phyloP scores from a whole-genome alignment of 768 basidiomycete genomes.

The Lentinula lateritia region DNA sequence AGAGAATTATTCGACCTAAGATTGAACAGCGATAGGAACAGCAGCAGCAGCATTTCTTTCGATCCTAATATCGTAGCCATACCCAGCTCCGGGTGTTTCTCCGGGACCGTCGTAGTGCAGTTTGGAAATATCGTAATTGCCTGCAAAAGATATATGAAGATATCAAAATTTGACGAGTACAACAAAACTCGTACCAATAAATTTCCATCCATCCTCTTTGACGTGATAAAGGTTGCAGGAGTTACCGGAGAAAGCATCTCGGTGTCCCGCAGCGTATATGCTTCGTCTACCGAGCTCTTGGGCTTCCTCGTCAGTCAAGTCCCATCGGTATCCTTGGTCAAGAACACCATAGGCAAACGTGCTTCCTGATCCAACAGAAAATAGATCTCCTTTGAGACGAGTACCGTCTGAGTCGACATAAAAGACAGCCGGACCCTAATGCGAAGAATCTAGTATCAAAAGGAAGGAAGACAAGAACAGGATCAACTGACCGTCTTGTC shows the following conservation, averaged over 20 bases:
- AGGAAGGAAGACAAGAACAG: too few relatives aligned
- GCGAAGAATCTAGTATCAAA: background rate
- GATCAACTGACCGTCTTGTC: conserved; percentile 80
- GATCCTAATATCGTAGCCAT: conserved; percentile 75
- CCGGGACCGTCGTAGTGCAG: conserved; percentile 90
- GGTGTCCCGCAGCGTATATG: conserved; percentile 95
- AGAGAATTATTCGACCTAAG: background rate
- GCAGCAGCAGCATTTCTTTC: conserved; percentile 33
- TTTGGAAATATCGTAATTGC: conserved; percentile 87
- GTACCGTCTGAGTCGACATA: conserved; percentile 98
- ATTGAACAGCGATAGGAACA: conserved; percentile 15
- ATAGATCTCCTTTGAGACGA: conserved; percentile 93
- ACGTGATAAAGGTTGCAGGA: conserved; percentile 95
- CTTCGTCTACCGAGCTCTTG: conserved; percentile 90
- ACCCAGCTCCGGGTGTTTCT: conserved; percentile 59
- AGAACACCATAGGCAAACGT: conserved; percentile 99
- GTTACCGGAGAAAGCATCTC: conserved; percentile 95
- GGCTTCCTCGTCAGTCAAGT: conserved; percentile 88
- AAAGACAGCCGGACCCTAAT: conserved; percentile 85
- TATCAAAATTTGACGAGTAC: background rate
- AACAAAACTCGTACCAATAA: conserved; percentile 66
- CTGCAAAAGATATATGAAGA: conserved; percentile 31
- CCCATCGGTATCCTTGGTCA: conserved; percentile 94
- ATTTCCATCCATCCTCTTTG: conserved; percentile 92
- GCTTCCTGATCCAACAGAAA: conserved; percentile 97